These are phyloP conservation scores for Arctium lappa DNA, from an alignment of 129 eudicot species.

Conservation along the genomic window DNA sequence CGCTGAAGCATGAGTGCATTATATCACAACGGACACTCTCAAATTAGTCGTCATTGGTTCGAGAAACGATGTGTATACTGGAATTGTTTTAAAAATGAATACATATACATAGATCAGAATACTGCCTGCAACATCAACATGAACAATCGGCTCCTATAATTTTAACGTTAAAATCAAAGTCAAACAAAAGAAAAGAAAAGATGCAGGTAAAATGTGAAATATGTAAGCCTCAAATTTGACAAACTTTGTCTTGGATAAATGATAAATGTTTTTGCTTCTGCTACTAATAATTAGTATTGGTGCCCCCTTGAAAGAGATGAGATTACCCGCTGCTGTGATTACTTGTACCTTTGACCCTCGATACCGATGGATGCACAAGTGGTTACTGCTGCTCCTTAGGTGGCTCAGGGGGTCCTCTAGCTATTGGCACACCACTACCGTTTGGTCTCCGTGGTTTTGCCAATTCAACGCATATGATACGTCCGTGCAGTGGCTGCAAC, in stretches of 20 bases:
- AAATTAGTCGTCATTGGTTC: neutral
- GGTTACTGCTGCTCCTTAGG: slow-evolving; percentile 25
- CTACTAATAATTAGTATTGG: neutral
- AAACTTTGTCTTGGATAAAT: neutral
- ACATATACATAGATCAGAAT: slow-evolving; percentile 1
- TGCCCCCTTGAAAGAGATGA: slow-evolving; percentile 1
- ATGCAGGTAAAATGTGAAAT: slow-evolving; percentile 4
- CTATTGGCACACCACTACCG: slow-evolving; percentile 54
- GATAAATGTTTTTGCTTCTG: neutral
- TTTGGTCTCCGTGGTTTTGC: slow-evolving; percentile 50
- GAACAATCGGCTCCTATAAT: neutral
- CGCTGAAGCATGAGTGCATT: neutral
- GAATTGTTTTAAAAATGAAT: neutral
- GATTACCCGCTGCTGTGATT: neutral
- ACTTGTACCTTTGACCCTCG: neutral
- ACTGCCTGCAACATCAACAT: neutral
- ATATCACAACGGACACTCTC: neutral
- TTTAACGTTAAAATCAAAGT: neutral
- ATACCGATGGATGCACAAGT: slow-evolving; percentile 2
- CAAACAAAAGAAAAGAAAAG: neutral
- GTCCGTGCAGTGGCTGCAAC: slow-evolving; percentile 65
- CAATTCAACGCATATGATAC: slow-evolving; percentile 62
- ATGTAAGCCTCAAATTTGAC: neutral
- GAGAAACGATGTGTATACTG: neutral
- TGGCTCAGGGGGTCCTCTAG: slow-evolving; percentile 87